A percentile compares a stretch with the other conserved stretches of the same genome.
These are phyloP conservation scores for Vaccinium macrocarpon DNA, from an alignment of 148 eudicot genomes.

Conservation along the genomic window DNA sequence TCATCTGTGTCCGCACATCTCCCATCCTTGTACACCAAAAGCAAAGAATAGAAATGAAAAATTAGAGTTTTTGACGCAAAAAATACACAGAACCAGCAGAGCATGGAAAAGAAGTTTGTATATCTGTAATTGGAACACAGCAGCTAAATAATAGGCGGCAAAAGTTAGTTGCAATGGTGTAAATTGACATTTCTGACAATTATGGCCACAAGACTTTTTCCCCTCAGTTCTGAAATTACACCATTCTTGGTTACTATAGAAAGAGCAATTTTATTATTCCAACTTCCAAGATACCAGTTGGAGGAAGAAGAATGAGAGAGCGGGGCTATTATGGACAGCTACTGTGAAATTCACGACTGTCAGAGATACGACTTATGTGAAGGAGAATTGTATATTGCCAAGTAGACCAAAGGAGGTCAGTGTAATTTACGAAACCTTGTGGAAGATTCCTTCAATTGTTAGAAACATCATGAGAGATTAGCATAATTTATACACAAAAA, in stretches of 20 bases:
- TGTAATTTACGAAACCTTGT: not conserved
- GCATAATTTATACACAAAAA: not conserved
- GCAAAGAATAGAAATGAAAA: not conserved
- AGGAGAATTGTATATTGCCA: not conserved
- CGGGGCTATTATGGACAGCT: not conserved
- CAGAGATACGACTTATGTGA: not conserved
- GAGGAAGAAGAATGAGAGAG: too few relatives aligned
- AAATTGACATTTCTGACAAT: not conserved
- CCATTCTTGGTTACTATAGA: too few relatives aligned
- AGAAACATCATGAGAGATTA: not conserved
- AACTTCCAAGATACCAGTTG: not conserved
- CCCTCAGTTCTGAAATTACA: not conserved
- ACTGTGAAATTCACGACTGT: not conserved
- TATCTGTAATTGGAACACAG: not conserved
- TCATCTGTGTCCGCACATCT: slow-evolving; percentile 57
- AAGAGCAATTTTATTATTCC: not conserved
- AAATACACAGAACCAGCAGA: not conserved
- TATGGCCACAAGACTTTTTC: not conserved
- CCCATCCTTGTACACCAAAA: slow-evolving; percentile 45
- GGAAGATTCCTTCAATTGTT: not conserved
- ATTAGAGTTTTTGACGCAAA: not conserved
- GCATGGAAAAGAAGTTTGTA: not conserved
- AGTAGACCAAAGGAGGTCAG: not conserved
- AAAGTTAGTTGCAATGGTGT: not conserved
- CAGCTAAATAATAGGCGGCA: not conserved